Evolutionary conservation across 2,329 filamentous ascomycete species (phyloP), one percentile per base, ranked within the genome.

Genomic region (Trichoderma sp.): DNA sequence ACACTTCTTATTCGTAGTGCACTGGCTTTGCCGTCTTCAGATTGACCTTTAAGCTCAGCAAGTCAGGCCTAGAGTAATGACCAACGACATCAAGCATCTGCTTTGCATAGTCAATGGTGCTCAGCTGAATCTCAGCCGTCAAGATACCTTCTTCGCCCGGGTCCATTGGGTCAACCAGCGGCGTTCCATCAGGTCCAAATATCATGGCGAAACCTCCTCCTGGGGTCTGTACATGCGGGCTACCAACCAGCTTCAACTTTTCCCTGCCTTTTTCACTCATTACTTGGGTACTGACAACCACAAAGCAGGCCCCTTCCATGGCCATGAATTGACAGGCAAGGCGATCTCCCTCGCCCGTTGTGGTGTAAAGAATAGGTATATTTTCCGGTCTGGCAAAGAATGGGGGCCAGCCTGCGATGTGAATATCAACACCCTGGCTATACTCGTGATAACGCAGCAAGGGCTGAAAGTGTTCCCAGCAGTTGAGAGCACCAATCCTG

Each of bases 151-250:
- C 85, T 28, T 79, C 77, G 0, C 78, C 78, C 16, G 77, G 75
- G 4, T 76, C 75, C 66, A 82, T 43, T 0, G 79, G 74, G 46
- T 82, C 78, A 3, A 79, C 81, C 52, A 87, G 71, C 4, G 81
- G 75, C 32, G 83, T 76, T 1, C 85, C 85, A 71, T 87, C 85
- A 0, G 85, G 85, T 0, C 82, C 85, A 69, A 84, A 84, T 26
- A 86, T 80, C 70, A 83, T 84, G 4, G 82, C 82, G 66, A 81
- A 82, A 2, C 85, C 85, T 26, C 83, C 83, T 3, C 80, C 78
- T 0, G 78, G 78, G 6, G 32, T 64, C 39, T 60, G 16, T 8
- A 64, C 13, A 64, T 64, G 26, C 0, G 60, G 60, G n/a, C 32
- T 64, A 3, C 60, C 60, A 39, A 39, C 24, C 60, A 64, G 13